Percentiles rank a stretch among this genome's conserved stretches.
phyloP scores from a whole-genome alignment of 805 yeast genomes.

The Ogataea minuta region DNA sequence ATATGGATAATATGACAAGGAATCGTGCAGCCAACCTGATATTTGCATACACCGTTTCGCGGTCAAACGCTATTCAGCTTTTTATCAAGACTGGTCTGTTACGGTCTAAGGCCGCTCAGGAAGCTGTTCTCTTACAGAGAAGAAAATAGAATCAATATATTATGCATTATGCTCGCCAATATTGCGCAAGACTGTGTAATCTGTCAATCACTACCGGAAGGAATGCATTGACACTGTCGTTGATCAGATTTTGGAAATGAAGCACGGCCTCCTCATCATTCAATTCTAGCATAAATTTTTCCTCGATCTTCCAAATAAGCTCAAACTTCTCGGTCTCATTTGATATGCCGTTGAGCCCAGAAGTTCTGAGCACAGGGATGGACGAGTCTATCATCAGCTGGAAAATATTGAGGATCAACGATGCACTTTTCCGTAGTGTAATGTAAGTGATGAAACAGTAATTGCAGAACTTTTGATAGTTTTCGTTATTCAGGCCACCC shows the following conservation, averaged over 20 bases:
- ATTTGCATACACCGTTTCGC: conserved; percentile 31
- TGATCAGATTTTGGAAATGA: conserved; percentile 91
- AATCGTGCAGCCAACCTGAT: conserved; percentile 31
- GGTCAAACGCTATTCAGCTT: conserved; percentile 26
- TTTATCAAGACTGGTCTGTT: conserved; percentile 28
- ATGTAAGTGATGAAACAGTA: conserved; percentile 94
- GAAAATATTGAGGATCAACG: conserved; percentile 83
- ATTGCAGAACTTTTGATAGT: conserved; percentile 82
- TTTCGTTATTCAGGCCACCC: conserved; percentile 89
- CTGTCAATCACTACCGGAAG: conserved; percentile 94
- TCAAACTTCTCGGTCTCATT: conserved; percentile 70
- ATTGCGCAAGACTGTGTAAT: conserved; percentile 92
- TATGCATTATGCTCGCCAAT: conserved; percentile 79
- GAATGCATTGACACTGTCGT: conserved; percentile 90
- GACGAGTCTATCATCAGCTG: conserved; percentile 92
- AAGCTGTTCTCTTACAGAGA: conserved; percentile 10
- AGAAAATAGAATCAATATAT: neutral
- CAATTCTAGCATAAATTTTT: conserved; percentile 89
- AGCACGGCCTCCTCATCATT: conserved; percentile 94
- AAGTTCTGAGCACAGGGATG: conserved; percentile 76
- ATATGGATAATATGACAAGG: conserved; percentile 21
- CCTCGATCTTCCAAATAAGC: conserved; percentile 88
- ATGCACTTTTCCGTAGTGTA: conserved; percentile 84
- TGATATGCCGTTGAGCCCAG: conserved; percentile 23
- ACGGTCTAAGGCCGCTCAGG: conserved; percentile 22